Percentiles rank a stretch among this genome's conserved stretches.
Conservation (phyloP, 192 early-diverging fungal genomes). For the Backusella tuberculispora region DNA sequence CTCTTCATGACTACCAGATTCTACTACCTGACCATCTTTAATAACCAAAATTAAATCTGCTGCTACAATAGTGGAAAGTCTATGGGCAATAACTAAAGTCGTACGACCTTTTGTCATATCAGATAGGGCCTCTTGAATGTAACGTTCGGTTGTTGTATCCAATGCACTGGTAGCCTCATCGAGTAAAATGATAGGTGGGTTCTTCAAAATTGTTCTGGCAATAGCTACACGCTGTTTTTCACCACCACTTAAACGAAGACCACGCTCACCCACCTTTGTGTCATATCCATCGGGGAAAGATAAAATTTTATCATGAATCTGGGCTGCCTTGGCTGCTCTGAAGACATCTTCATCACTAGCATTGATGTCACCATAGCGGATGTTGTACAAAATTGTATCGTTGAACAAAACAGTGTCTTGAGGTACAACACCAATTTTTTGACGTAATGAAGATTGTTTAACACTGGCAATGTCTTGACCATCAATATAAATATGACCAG, state of each 20-base stretch:
- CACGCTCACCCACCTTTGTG: slow-evolving; percentile 69
- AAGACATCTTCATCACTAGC: slow-evolving; percentile 74
- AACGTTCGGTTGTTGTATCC: slow-evolving; percentile 71
- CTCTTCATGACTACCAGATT: slow-evolving; percentile 81
- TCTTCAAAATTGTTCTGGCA: slow-evolving; percentile 80
- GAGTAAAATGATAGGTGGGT: slow-evolving; percentile 65
- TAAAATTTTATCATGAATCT: slow-evolving; percentile 79
- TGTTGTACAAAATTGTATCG: slow-evolving; percentile 92
- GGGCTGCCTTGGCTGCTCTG: slow-evolving; percentile 71
- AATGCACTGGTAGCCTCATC: slow-evolving; percentile 92
- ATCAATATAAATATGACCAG: slow-evolving; percentile 83
- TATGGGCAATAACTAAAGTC: slow-evolving; percentile 85
- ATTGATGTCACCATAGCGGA: slow-evolving; percentile 77
- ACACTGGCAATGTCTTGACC: slow-evolving; percentile 75
- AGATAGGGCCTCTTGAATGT: slow-evolving; percentile 82
- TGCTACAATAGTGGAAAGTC: slow-evolving; percentile 82
- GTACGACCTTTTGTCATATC: slow-evolving; percentile 82
- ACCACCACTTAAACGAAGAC: slow-evolving; percentile 82
- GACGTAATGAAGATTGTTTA: slow-evolving; percentile 73
- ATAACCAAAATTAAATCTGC: slow-evolving; percentile 87
- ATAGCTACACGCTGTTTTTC: slow-evolving; percentile 92
- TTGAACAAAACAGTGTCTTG: slow-evolving; percentile 97
- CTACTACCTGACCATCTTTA: slow-evolving; percentile 78
- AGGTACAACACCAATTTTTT: slow-evolving; percentile 90
- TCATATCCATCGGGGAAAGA: slow-evolving; percentile 75